phyloP scores from a whole-genome alignment of 1,284 basidiomycete genomes.

The Meira nashicola region DNA sequence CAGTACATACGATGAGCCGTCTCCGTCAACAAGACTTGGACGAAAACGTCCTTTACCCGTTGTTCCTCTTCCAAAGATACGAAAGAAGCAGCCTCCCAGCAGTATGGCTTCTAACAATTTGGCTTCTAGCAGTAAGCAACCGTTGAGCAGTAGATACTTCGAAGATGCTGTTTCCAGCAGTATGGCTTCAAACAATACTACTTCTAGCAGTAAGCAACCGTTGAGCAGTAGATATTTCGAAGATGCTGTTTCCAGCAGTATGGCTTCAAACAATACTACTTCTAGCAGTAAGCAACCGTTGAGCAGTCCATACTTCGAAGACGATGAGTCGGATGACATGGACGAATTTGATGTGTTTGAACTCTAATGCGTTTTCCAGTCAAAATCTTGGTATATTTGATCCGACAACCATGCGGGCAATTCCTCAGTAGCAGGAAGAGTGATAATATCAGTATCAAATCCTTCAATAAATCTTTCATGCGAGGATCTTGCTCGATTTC shows the following conservation, averaged over 20 bases:
- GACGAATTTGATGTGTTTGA: background rate
- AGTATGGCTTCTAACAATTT: no score
- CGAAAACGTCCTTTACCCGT: no score
- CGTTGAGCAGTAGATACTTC: no score
- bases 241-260: no score
- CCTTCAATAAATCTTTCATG: conserved; percentile 48
- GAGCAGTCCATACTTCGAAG: background rate
- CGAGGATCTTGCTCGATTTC: conserved; percentile 32
- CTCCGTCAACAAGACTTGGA: no score
- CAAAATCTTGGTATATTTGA: conserved; percentile 7
- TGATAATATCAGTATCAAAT: conserved; percentile 48
- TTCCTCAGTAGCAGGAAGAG: conserved; percentile 26
- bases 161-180: no score
- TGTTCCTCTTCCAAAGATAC: no score
- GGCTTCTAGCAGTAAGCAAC: no score
- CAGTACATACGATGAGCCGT: background rate
- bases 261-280: background rate
- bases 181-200: background rate
- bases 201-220: background rate
- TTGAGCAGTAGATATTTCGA: background rate
- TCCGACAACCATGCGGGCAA: conserved; percentile 35
- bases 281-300: background rate
- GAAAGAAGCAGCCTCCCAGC: no score
- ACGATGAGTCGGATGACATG: background rate
- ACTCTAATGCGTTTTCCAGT: background rate